Percentiles rank a stretch among this genome's conserved stretches.
Evolutionary conservation across 352 stramenopile genomes (phyloP).

Genomic region (Phytophthora nicotianae): DNA sequence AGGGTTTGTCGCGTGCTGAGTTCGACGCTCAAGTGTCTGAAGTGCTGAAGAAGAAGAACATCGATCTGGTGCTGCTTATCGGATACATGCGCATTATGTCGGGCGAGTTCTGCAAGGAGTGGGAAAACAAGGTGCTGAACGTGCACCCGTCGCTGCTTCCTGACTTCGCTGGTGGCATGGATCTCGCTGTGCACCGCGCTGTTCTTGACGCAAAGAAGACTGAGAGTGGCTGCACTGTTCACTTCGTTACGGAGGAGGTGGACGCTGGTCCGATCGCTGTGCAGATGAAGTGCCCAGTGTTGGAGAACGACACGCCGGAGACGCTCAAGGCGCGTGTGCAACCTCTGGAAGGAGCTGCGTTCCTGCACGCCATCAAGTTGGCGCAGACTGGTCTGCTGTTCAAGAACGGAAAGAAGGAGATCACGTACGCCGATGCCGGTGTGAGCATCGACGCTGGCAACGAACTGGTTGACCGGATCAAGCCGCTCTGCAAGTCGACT

Average conservation of each 20-base stretch:
- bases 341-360: conserved; percentile 95
- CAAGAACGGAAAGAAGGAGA: conserved; percentile 79
- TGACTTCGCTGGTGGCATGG: conserved; percentile 99
- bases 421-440: conserved; percentile 98
- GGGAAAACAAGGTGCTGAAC: conserved; percentile 97
- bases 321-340: conserved; percentile 98
- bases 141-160: conserved; percentile 99
- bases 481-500: conserved; percentile 98
- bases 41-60: conserved; percentile 91
- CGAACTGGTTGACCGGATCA: conserved; percentile 96
- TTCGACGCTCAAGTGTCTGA: conserved; percentile 97
- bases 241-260: conserved; percentile 98
- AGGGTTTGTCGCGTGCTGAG: conserved; percentile 88
- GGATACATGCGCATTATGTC: conserved; percentile 99
- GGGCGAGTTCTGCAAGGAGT: conserved; percentile 94
- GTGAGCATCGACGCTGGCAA: conserved; percentile 99
- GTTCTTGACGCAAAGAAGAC: conserved; percentile 97
- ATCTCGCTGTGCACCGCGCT: conserved; percentile 98
- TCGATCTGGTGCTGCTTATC: conserved; percentile 98
- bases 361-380: conserved; percentile 83
- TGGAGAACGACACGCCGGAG: conserved; percentile 92
- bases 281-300: conserved; percentile 94
- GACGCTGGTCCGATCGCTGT: conserved; percentile 98
- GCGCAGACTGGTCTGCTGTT: conserved; percentile 72
- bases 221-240: conserved; percentile 98